phyloP scores from a whole-genome alignment of 768 basidiomycete genomes.

The Podaxis sp. region DNA sequence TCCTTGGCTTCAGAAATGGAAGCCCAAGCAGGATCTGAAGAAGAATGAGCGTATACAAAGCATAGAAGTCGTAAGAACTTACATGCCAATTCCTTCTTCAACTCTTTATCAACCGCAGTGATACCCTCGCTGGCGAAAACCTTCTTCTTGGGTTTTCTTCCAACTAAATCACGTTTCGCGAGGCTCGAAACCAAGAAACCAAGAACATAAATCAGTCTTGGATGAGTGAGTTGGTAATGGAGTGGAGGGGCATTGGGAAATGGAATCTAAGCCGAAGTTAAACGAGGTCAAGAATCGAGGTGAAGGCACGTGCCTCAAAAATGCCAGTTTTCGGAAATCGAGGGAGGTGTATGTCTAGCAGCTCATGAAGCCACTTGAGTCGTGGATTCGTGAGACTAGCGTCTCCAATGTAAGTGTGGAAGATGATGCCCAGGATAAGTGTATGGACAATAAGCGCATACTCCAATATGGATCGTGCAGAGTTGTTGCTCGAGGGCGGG shows the following conservation, averaged over 20 bases:
- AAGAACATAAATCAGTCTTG: constrained; percentile 60
- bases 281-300: constrained; percentile 18
- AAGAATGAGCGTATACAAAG: constrained; percentile 9
- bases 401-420: constrained; percentile 59
- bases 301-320: constrained; percentile 26
- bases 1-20: constrained; percentile 48
- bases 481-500: neutral
- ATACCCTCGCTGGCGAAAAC: constrained; percentile 69
- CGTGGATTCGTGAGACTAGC: constrained; percentile 47
- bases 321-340: constrained; percentile 29
- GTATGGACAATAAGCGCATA: constrained; percentile 49
- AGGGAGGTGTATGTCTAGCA: constrained; percentile 52
- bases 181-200: constrained; percentile 67
- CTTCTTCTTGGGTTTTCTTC: constrained; percentile 70
- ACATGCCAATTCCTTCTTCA: constrained; percentile 39
- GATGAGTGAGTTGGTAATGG: constrained; percentile 62
- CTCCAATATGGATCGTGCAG: constrained; percentile 17
- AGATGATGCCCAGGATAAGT: constrained; percentile 61
- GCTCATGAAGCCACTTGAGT: constrained; percentile 58
- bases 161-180: constrained; percentile 72
- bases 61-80: constrained; percentile 21
- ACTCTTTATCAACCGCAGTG: constrained; percentile 46
- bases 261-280: constrained; percentile 32
- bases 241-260: constrained; percentile 44
- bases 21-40: constrained; percentile 56